Evolutionary conservation across 2,329 filamentous ascomycete species (phyloP), one percentile per base, ranked within the genome.

Genomic region (Aspergillus puulaauensis): DNA sequence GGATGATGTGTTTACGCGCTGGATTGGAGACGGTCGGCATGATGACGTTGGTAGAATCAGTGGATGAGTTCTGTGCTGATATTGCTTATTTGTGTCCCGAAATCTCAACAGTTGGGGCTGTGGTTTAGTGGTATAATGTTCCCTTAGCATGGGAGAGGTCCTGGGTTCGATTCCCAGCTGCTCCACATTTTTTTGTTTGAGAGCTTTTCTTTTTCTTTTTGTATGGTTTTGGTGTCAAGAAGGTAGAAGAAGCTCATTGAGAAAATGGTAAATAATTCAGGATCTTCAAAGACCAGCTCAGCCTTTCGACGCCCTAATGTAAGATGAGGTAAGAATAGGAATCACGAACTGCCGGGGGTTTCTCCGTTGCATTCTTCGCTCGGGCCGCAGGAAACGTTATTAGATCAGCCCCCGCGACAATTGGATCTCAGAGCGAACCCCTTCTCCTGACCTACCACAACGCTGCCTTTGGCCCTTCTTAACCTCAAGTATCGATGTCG

Each of bases 401-500:
- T 59, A 52, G 49, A 58, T 63, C 64, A 59, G 49, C 59, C 54
- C 62, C 60, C 64, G 48, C 58, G 33, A 43, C 45, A 56, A 54
- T 49, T 52, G 52, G 52, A 53, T 17, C 49, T 48, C 19, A 51
- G 21, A 54, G 57, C 45, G 43, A 43, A 33, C 35, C n/a, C 39
- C 23, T 52, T 56, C 41, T 47, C 53, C 35, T 51, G 44, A 37
- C 39, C 47, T 51, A 49, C 47, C 41, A 52, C 43, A 39, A 41
- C 50, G 12, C 37, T 52, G 47, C 39, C 51, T 40, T 49, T 37
- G 43, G 19, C 35, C 27, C 50, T 14, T 46, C 53, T 53, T 24
- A 45, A 52, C 57, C 61, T 61, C 58, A 63, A 63, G 56, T 41
- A 40, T 62, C 60, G 62, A 68, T 70, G 65, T 62, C 60, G 59